Percentiles rank a stretch among this genome's conserved stretches.
Evolutionary conservation across 768 basidiomycete species (phyloP).

Genomic region (Kwoniella mangroviensis): DNA sequence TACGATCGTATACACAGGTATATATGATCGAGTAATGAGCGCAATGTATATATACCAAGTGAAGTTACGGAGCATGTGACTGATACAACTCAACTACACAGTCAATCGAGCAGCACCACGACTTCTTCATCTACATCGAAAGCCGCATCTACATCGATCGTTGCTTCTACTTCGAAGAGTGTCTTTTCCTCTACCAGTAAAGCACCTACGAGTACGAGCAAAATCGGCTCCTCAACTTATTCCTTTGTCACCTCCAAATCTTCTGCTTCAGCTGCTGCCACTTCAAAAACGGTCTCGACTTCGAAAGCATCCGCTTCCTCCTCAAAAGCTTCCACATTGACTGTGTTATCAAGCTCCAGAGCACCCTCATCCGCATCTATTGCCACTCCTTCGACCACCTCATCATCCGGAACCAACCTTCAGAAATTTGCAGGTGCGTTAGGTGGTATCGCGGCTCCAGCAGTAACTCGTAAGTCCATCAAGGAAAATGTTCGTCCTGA

Average conservation of each 20-base stretch:
- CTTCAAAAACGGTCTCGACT: not conserved
- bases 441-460: conserved; percentile 32
- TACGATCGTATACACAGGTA: no score
- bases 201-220: not conserved
- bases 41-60: no score
- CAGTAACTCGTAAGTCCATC: conserved; percentile 31
- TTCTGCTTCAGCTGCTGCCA: not conserved
- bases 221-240: not conserved
- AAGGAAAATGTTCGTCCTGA: not conserved
- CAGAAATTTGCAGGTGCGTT: conserved; percentile 36
- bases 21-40: no score
- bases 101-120: not conserved
- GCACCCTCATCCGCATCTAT: conserved; percentile 2
- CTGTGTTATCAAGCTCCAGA: not conserved
- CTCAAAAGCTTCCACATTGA: not conserved
- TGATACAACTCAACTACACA: not conserved
- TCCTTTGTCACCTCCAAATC: not conserved
- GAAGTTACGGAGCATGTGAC: not conserved
- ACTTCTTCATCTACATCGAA: not conserved
- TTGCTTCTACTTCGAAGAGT: not conserved
- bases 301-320: conserved; percentile 7
- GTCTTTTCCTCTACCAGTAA: not conserved
- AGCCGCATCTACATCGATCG: not conserved
- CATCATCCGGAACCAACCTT: conserved; percentile 9
- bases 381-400: not conserved